These are phyloP conservation scores for Hibiscus mutabilis DNA, from an alignment of 345 rosid species.

Conservation along the genomic window DNA sequence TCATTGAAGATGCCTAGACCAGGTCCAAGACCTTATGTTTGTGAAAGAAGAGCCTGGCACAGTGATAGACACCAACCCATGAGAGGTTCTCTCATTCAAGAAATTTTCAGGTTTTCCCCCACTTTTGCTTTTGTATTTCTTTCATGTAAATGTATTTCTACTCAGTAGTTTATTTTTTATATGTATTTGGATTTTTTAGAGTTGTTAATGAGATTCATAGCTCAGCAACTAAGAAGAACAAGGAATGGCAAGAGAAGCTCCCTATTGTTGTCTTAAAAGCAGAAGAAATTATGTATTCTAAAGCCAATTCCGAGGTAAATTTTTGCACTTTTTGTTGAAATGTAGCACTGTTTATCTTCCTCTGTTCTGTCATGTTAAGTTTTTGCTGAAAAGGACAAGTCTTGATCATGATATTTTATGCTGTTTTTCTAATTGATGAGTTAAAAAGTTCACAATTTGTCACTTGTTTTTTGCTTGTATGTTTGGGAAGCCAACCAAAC, in stretches of 20 bases:
- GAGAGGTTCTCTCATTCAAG: constrained; percentile 66
- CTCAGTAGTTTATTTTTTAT: neutral
- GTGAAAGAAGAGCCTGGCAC: constrained; percentile 70
- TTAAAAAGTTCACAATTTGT: neutral
- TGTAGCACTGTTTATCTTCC: neutral
- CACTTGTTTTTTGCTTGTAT: neutral
- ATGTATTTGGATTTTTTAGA: constrained; percentile 22
- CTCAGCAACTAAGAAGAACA: constrained; percentile 53
- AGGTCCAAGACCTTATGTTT: constrained; percentile 68
- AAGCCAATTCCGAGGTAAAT: constrained; percentile 65
- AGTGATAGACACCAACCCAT: constrained; percentile 77
- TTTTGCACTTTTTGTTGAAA: neutral
- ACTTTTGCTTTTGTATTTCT: neutral
- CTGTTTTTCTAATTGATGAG: neutral
- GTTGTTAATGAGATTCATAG: constrained; percentile 51
- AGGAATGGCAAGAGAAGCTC: constrained; percentile 74
- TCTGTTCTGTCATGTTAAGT: neutral
- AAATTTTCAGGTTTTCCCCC: constrained; percentile 47
- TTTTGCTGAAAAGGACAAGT: neutral
- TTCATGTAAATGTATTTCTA: neutral
- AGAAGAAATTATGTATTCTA: constrained; percentile 68
- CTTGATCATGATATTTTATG: neutral
- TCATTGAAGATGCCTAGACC: constrained; percentile 55
- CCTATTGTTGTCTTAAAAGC: constrained; percentile 66
- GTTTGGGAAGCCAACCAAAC: neutral